Evolutionary conservation across 2,329 filamentous ascomycete genomes (phyloP), one percentile per base, ranked within the genome.

Genomic region (Dothidotthia symphoricarpi): DNA sequence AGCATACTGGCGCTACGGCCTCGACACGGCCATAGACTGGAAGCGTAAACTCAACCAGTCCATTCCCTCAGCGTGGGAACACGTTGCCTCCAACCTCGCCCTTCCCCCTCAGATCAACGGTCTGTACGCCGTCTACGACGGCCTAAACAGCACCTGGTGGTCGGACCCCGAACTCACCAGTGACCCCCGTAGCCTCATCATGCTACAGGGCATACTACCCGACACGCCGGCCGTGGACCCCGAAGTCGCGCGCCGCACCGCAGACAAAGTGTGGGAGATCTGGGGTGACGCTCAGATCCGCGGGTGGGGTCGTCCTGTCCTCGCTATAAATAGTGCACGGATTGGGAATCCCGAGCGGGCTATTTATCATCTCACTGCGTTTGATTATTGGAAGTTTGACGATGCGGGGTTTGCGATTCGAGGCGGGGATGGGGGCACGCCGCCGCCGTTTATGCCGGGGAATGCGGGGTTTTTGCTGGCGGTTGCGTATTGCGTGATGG

Each of bases 1-100:
- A 22, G 74, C 77, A 7, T 82, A 82, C 57, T 81, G 76, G 77
- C 69, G 74, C 8, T 81, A 80, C 39, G 77, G 78, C 1, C 66
- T 81, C 16, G 70, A 76, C 25, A 57, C 78, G 1, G 78, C 77
- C 9, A 64, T 66, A 3, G 44, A 56, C 5, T 82, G 78, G 77
- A 78, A 77, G 51, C 46, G 63, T 31, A 69, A 75, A 11, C 70
- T 74, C 22, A 57, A 60, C 2, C 58, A 69, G 11, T 28, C 64
- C 0, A 59, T 71, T 0, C 76, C 77, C 0, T 34, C 51, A 0
- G 51, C 59, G 6, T 81, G 77, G 78, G 55, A 55, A 0, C 57
- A 57, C 1, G 75, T 81, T 69, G 67, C 70, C 12, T 63, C 74
- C n/a, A 70, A 72, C n/a, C 66, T 81, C 8, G 75, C 77, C 0